These are phyloP conservation scores for Aspergillus mulundensis DNA, from an alignment of 495 filamentous ascomycete genomes.

Conservation along the genomic window DNA sequence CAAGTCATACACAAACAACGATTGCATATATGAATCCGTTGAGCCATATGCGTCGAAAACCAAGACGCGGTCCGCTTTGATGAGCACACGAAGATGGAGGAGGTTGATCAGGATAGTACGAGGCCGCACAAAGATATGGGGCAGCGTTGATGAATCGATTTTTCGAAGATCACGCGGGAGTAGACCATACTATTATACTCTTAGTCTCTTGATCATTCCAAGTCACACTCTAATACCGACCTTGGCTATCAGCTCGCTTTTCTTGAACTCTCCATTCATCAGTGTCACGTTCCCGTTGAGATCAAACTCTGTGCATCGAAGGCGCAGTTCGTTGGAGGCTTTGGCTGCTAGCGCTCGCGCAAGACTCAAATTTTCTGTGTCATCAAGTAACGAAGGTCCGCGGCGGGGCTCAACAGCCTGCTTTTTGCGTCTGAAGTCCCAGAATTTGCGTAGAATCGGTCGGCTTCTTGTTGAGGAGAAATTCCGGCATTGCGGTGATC, in stretches of 20 bases:
- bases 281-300: constrained; percentile 91
- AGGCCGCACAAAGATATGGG: constrained; percentile 90
- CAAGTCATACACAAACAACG: constrained; percentile 91
- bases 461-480: constrained; percentile 37
- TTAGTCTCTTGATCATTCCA: not conserved
- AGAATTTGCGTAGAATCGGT: constrained; percentile 55
- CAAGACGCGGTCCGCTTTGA: constrained; percentile 89
- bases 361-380: constrained; percentile 42
- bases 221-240: constrained; percentile 44
- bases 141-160: constrained; percentile 96
- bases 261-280: constrained; percentile 93
- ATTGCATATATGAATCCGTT: constrained; percentile 92
- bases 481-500: constrained; percentile 25
- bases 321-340: constrained; percentile 70
- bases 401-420: constrained; percentile 19
- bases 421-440: constrained; percentile 39
- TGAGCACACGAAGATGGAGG: constrained; percentile 86
- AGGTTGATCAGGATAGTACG: constrained; percentile 93
- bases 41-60: constrained; percentile 94
- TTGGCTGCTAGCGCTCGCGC: constrained; percentile 64
- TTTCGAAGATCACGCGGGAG: constrained; percentile 95
- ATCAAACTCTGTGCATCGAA: constrained; percentile 94
- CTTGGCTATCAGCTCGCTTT: constrained; percentile 93
- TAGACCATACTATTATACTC: constrained; percentile 70
- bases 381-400: constrained; percentile 31